Percentiles rank a stretch among this genome's conserved stretches.
Evolutionary conservation across 805 yeast species (phyloP).

Genomic region (Ogataea allantospora): DNA sequence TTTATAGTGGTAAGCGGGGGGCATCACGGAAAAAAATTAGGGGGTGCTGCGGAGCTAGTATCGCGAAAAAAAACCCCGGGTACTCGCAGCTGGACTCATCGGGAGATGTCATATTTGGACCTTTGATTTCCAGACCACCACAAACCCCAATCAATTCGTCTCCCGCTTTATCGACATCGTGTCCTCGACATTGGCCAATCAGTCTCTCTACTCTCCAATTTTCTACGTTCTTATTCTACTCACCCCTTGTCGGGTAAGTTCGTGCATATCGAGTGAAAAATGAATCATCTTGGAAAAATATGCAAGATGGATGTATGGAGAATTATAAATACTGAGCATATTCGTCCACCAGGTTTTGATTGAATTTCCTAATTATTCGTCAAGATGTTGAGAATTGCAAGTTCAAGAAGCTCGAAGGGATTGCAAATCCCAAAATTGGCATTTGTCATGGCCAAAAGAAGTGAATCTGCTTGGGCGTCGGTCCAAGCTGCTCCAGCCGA

Average conservation of each 20-base stretch:
- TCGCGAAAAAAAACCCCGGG: constrained; percentile 11
- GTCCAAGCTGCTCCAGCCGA: constrained; percentile 69
- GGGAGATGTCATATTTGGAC: too few relatives aligned
- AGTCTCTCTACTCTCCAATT: neutral
- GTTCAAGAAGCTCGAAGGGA: constrained; percentile 10
- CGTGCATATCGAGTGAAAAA: constrained; percentile 8
- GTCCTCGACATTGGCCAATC: too few relatives aligned
- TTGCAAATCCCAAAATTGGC: constrained; percentile 4
- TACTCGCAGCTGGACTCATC: neutral
- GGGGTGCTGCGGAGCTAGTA: constrained; percentile 3
- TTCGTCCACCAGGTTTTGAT: constrained; percentile 1
- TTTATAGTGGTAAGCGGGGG: constrained; percentile 4
- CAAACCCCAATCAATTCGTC: too few relatives aligned
- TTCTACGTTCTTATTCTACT: neutral
- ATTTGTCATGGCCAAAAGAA: constrained; percentile 20
- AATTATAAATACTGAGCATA: constrained; percentile 7
- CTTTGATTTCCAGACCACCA: too few relatives aligned
- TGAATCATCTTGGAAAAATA: constrained; percentile 15
- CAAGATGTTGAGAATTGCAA: constrained; percentile 22
- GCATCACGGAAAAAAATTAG: constrained; percentile 1
- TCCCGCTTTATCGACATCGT: too few relatives aligned
- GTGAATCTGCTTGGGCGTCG: constrained; percentile 31
- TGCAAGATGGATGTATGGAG: constrained; percentile 12
- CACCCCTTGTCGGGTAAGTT: constrained; percentile 9
- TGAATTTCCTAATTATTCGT: neutral